These are phyloP conservation scores for Laburnicola sp. DNA, from an alignment of 2,329 filamentous ascomycete genomes.

Conservation along the genomic window DNA sequence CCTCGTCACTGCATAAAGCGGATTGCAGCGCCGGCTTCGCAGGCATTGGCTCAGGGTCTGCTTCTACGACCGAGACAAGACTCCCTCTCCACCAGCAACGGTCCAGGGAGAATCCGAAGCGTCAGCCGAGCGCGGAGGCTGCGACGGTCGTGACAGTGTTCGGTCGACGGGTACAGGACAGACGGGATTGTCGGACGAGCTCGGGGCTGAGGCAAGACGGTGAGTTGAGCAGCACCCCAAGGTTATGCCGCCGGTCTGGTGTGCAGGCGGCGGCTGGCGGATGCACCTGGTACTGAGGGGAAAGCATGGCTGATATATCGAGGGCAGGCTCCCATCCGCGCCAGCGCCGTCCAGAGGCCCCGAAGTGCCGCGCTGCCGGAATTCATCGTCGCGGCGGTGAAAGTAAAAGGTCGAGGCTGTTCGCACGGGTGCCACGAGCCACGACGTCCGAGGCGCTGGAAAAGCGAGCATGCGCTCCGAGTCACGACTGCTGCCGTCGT, in stretches of 20 bases:
- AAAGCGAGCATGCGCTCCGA: background rate
- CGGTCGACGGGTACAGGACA: too few relatives aligned
- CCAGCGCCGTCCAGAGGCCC: constrained; percentile 20
- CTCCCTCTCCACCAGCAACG: constrained; percentile 20
- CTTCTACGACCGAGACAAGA: constrained; percentile 33
- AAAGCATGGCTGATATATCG: constrained; percentile 40
- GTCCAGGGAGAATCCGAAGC: constrained; percentile 22
- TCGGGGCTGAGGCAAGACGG: constrained; percentile 16
- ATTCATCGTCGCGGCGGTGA: constrained; percentile 16
- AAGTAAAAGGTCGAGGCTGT: background rate
- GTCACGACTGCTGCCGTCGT: constrained; percentile 14
- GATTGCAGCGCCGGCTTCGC: constrained; percentile 25
- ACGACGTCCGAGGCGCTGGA: too few relatives aligned
- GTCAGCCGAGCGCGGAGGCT: constrained; percentile 5
- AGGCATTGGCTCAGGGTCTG: constrained; percentile 31
- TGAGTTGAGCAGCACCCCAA: constrained; percentile 1
- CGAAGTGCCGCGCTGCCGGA: constrained; percentile 16
- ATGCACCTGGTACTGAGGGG: constrained; percentile 16
- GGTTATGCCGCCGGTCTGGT: constrained; percentile 16
- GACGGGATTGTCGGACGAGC: constrained; percentile 29
- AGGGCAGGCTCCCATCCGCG: constrained; percentile 20
- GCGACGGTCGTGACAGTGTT: constrained; percentile 1
- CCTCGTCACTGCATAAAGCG: constrained; percentile 31
- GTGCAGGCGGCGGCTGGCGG: constrained; percentile 5
- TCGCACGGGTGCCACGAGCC: too few relatives aligned